These are phyloP conservation scores for Solanum tacnaense DNA, from an alignment of 257 asterid genomes.

Conservation along the genomic window DNA sequence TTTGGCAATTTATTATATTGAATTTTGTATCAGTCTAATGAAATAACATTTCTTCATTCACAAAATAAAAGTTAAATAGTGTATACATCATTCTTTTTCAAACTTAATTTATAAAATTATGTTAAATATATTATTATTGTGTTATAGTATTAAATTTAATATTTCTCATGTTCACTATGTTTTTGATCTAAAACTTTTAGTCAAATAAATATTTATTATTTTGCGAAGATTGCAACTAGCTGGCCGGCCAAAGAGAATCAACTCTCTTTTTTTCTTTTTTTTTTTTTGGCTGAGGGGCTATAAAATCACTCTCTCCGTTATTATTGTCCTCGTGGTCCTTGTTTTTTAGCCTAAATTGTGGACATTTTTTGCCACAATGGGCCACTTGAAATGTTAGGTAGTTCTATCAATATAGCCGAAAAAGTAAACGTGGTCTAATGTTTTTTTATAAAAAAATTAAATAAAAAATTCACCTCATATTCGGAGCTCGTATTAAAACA, in stretches of 20 bases:
- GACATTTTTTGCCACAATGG: neutral
- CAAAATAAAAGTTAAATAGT: neutral
- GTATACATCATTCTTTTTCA: too few species aligned
- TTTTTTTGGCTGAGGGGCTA: neutral
- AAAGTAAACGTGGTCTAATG: neutral
- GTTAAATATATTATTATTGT: neutral
- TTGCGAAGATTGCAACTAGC: neutral
- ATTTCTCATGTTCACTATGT: neutral
- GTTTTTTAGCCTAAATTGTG: neutral
- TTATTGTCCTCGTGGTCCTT: neutral
- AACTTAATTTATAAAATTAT: neutral
- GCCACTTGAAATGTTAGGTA: neutral
- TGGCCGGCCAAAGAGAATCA: neutral
- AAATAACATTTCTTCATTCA: too few species aligned
- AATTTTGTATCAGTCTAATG: neutral
- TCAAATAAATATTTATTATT: neutral
- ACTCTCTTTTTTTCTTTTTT: too few species aligned
- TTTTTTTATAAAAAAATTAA: too few species aligned
- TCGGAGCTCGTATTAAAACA: rapidly evolving
- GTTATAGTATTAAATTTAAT: neutral
- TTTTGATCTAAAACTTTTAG: neutral
- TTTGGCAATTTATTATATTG: neutral
- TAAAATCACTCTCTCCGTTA: neutral
- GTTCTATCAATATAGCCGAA: neutral
- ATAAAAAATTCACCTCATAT: too few species aligned